Evolutionary conservation across 331 rosid genomes (phyloP).

Genomic region (Malus hybrid): DNA sequence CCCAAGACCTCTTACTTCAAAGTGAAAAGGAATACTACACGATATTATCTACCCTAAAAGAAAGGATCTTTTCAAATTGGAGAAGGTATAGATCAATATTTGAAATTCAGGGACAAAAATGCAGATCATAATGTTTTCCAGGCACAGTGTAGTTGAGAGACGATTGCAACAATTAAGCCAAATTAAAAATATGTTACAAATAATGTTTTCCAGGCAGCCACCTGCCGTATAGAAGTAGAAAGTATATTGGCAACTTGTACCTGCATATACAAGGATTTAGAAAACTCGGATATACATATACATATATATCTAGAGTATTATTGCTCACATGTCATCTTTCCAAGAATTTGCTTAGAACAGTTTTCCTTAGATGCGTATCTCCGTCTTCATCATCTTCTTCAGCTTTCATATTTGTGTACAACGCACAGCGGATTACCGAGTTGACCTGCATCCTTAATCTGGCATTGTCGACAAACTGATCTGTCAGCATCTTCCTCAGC

Average conservation of each 20-base stretch:
- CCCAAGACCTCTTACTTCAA: no score
- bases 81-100: no score
- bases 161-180: no score
- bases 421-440: constrained; percentile 61
- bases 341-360: constrained; percentile 60
- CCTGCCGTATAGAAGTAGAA: neutral
- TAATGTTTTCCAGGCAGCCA: neutral
- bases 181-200: no score
- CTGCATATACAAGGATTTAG: neutral
- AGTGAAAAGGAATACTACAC: no score
- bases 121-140: no score
- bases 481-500: constrained; percentile 64
- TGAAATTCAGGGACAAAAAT: no score
- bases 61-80: no score
- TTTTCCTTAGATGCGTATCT: constrained; percentile 30
- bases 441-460: constrained; percentile 76
- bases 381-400: constrained; percentile 39
- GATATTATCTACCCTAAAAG: no score
- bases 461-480: constrained; percentile 72
- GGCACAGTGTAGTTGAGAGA: no score
- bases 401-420: constrained; percentile 32
- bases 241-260: neutral
- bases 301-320: neutral
- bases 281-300: neutral
- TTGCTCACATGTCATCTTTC: constrained; percentile 32